Base-by-base conservation (phyloP, 73 alveolate genomes). In the Paramecium bursaria region DNA sequence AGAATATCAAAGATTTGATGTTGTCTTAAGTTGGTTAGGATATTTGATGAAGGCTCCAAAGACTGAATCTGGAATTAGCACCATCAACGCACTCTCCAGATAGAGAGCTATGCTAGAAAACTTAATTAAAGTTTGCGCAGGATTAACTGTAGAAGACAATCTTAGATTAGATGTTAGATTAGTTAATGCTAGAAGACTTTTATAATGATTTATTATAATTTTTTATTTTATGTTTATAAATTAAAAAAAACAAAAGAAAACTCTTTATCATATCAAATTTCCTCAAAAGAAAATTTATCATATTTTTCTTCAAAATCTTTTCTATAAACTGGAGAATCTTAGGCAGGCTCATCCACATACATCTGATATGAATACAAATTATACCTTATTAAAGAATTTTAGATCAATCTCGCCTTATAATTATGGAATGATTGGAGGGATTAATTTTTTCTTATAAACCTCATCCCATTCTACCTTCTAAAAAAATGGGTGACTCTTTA, bases 11-110 rank as follows among this genome's bases (percentile, higher is more conserved):
- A 79, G 89, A 79, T 79, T 79, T 29, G 76, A 79, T 42, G 54
- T 74, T 39, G 89, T 79, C 29, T 53, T 79, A 14, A 39, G 74
- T 11, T 53, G 85, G 75, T 53, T 79, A 23, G 50, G 85, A 23
- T 79, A 79, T 25, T 73, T 79, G 44, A 53, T 61, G 85, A 79
- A 79, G 44, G 89, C 89, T 54, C 89, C 89, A 61, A 53, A 53
- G 30, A 33, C 80, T 4, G 89, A 79, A 11, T 44, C 52, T 31
- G 76, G 76, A 48, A 79, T 73, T 10, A 48, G 85, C 14, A 48
- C 76, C 10, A 73, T 79, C 23, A 79, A 79, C 49, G 11, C 89
- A 26, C 77, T 79, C 3, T 79, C 75, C 61, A 79, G 89, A 79
- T 39, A 79, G 44, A 79, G 76, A 73, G 54, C 42, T 14, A 73